Evolutionary conservation across 257 asterid species (phyloP), one percentile per base, ranked within the genome.

Genomic region (Nicotiana knightiana): DNA sequence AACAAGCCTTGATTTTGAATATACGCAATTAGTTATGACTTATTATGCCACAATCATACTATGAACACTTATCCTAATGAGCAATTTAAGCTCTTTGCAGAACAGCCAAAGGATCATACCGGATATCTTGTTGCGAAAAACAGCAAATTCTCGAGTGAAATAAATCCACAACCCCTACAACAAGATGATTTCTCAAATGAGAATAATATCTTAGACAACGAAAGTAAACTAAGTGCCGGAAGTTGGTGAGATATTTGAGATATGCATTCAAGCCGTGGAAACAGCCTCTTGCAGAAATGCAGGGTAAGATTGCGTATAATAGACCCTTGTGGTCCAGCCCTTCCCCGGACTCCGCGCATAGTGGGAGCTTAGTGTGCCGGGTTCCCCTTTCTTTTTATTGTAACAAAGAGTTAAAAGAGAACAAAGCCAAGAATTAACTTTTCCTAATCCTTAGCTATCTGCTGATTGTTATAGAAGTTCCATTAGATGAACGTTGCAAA

Each of bases 71-170:
- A 71, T 30, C 33, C 33, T 83, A 76, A 32, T 9, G 71, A 82
- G n/a, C 80, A 80, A 11, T 77, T 32, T 24, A 71, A 81, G 43
- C 84, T 61, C 82, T 83, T 43, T 71, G 81, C 85, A 75, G 84
- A 83, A 83, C 79, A 87, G 86, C 86, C 15, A 75, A 86, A 76
- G 54, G 76, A 88, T 81, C 96, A 81, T 92, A 95, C 99, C 95
- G 94, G 96, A 84, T 86, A 93, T 37, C 85, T 90, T 88, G 85
- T 90, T 81, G 92, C 99, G 18, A 95, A 93, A 84, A 85, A 95
- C 67, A 95, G 87, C 88, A 93, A 88, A 91, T 95, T 95, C 93
- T 95, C 99, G 24, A 95, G 97, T 35, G 99, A 90, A 89, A 95
- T 89, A 83, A 90, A 91, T 77, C 99, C 99, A 84, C 97, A 91